These are phyloP conservation scores for Lepidium africanum DNA, from an alignment of 345 rosid genomes.

Conservation along the genomic window DNA sequence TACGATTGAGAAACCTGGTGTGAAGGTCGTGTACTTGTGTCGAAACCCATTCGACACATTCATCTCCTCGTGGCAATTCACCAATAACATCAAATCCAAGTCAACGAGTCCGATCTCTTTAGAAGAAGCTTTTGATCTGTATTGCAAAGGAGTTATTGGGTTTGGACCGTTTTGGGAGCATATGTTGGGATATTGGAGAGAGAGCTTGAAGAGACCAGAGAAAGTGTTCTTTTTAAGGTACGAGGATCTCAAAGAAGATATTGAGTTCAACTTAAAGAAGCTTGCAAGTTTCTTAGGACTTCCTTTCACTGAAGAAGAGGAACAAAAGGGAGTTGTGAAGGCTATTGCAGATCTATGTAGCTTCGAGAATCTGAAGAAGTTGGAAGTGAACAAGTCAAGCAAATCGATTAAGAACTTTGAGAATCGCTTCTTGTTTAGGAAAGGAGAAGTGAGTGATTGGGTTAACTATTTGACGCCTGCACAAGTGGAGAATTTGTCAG, in stretches of 20 bases:
- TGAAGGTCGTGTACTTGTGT: slow-evolving; percentile 39
- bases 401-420: slow-evolving; percentile 39
- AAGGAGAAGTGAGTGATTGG: slow-evolving; percentile 43
- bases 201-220: slow-evolving; percentile 36
- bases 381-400: slow-evolving; percentile 38
- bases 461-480: slow-evolving; percentile 35
- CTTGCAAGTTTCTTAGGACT: slow-evolving; percentile 36
- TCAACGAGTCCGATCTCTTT: slow-evolving; percentile 15
- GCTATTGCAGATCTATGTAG: slow-evolving; percentile 42
- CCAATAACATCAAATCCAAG: slow-evolving; percentile 21
- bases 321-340: slow-evolving; percentile 21
- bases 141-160: slow-evolving; percentile 35
- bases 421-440: slow-evolving; percentile 42
- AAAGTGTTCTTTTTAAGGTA: slow-evolving; percentile 37
- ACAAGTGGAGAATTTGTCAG: slow-evolving; percentile 31
- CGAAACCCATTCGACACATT: slow-evolving; percentile 47
- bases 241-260: slow-evolving; percentile 43
- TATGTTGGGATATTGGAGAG: slow-evolving; percentile 44
- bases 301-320: slow-evolving; percentile 44
- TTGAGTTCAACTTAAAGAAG: slow-evolving; percentile 17
- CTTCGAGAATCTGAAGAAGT: slow-evolving; percentile 34
- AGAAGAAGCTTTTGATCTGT: slow-evolving; percentile 41
- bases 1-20: slow-evolving; percentile 20
- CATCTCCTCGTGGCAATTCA: slow-evolving; percentile 42
- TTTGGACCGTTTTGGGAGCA: slow-evolving; percentile 54